A percentile compares a stretch with the other conserved stretches of the same genome.
phyloP scores from a whole-genome alignment of 176 grass and related monocot species.

The Tillandsia leiboldiana region DNA sequence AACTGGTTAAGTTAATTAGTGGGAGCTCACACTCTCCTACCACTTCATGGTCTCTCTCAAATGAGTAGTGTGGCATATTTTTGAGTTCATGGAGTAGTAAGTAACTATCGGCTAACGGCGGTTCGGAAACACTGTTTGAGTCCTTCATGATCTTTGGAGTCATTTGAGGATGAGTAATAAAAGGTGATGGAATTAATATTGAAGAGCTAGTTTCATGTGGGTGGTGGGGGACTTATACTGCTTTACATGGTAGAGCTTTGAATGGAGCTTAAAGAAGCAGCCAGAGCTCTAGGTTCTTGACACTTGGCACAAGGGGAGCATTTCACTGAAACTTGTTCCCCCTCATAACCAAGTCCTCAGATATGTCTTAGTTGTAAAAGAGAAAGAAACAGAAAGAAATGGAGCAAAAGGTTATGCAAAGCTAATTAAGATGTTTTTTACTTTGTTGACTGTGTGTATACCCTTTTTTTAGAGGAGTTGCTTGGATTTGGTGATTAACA shows the following conservation, averaged over 20 bases:
- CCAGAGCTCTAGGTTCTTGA: neutral
- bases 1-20: constrained; percentile 18
- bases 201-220: neutral
- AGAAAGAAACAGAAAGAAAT: neutral
- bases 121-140: neutral
- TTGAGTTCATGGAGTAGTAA: neutral
- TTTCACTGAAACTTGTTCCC: neutral
- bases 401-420: neutral
- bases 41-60: neutral
- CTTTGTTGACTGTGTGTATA: neutral
- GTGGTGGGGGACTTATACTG: neutral
- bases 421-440: neutral
- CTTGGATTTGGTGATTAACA: neutral
- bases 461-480: neutral
- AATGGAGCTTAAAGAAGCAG: neutral
- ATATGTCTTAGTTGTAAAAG: neutral
- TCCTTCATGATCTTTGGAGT: neutral
- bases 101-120: neutral
- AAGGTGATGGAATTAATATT: neutral
- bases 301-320: neutral
- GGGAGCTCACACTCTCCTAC: constrained; percentile 25
- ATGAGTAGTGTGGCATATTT: neutral
- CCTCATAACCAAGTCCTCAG: neutral
- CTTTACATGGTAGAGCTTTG: neutral
- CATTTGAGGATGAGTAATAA: neutral